Base-by-base conservation (phyloP, 495 filamentous ascomycete genomes). In the Hypoxylon lenormandii region DNA sequence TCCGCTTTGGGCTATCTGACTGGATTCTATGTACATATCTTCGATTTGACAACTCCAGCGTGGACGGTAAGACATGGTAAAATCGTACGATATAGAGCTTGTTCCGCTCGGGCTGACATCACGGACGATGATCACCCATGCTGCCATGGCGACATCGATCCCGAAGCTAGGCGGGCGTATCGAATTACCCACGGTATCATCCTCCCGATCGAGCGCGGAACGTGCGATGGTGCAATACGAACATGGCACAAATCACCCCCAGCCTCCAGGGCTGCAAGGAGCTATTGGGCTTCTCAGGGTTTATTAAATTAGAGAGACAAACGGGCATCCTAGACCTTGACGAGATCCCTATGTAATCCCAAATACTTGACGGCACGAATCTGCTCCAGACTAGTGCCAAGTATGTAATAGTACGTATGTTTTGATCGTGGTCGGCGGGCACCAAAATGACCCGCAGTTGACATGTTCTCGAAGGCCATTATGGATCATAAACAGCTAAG, bases 61-160 rank as follows among this genome's bases (percentile, higher is more conserved):
- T 19, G 3, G 26, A 16, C 22, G 30, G 49, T 30, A 16, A 59
- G 3, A 26, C 23, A 2, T 26, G n/a, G n/a, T n/a, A n/a, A n/a
- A 16, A 55, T 60, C 18, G 21, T 28, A 59, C 4, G 33, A 60
- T n/a, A n/a, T 54, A 18, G 30, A 7, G 12, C 37, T 2, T 56
- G 30, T 56, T 64, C n/a, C 36, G 1, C 45, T 42, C 22, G n/a
- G 13, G 22, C 13, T 64, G 52, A 56, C 61, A 51, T 57, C 52
- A 57, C 36, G 33, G 33, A 36, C 28, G 22, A 50, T 57, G 61
- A 56, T 50, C 28, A 57, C 54, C 43, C 15, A n/a, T n/a, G n/a
- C n/a, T n/a, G n/a, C 22, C 51, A 59, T 58, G 58, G 65, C 53
- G 65, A 69, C 57, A 58, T 58, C 36, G 23, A 18, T n/a, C 22